Conservation (phyloP, 352 stramenopile species). For the Phytophthora tubulina region DNA sequence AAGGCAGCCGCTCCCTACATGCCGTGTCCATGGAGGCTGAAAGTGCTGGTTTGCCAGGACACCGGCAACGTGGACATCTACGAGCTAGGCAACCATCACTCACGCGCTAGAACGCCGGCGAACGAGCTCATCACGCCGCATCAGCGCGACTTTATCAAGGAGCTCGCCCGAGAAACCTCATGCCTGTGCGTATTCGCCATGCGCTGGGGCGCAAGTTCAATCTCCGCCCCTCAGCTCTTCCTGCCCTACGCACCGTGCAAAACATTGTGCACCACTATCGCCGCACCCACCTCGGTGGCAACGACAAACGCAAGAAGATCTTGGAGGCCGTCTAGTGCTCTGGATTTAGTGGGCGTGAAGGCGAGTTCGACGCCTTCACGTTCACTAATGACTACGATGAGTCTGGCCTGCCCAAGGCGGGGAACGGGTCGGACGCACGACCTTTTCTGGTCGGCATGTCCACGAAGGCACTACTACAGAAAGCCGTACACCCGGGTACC, state of each 20-base stretch:
- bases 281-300: neutral
- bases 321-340: neutral
- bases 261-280: too few relatives aligned
- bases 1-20: neutral
- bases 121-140: neutral
- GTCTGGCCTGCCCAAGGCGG: neutral
- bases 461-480: constrained; percentile 4
- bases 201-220: constrained; percentile 8
- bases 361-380: constrained; percentile 14
- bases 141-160: constrained; percentile 19
- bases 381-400: neutral
- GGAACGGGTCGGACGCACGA: neutral
- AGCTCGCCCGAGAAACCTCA: constrained; percentile 10
- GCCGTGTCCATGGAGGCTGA: constrained; percentile 8
- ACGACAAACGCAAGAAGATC: constrained; percentile 11
- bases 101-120: neutral
- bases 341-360: constrained; percentile 17
- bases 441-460: constrained; percentile 9
- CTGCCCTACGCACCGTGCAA: too few relatives aligned
- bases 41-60: constrained; percentile 19
- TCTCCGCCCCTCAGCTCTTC: too few relatives aligned
- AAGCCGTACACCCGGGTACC: neutral
- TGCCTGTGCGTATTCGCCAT: constrained; percentile 15
- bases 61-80: neutral
- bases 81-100: constrained; percentile 9